Evolutionary conservation across 2,329 filamentous ascomycete genomes (phyloP).

Genomic region (Phyllosticta paracitricarpa): DNA sequence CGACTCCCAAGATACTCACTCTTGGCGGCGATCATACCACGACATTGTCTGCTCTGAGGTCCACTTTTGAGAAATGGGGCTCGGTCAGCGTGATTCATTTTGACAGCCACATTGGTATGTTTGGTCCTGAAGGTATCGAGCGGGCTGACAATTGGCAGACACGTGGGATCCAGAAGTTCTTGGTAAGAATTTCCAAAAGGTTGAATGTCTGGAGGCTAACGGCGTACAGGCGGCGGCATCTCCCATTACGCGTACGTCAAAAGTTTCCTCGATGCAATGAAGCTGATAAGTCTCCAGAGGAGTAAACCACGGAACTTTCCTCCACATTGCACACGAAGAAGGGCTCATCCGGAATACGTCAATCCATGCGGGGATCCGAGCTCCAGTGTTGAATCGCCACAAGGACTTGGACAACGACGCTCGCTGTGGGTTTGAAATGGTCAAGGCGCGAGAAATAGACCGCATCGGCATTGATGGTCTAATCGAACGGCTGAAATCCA

Average conservation of each 20-base stretch:
- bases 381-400: conserved; percentile 39
- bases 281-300: conserved; percentile 23
- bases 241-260: conserved; percentile 47
- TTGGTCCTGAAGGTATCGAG: background rate
- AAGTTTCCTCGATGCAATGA: background rate
- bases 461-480: conserved; percentile 38
- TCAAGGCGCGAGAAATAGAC: conserved; percentile 48
- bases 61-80: conserved; percentile 42
- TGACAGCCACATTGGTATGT: conserved; percentile 39
- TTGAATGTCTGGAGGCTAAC: conserved; percentile 8
- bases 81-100: conserved; percentile 49
- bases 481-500: conserved; percentile 38
- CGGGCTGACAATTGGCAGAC: conserved; percentile 26
- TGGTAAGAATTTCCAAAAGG: conserved; percentile 24
- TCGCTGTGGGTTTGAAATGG: conserved; percentile 48
- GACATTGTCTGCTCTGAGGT: conserved; percentile 42
- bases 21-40: conserved; percentile 49
- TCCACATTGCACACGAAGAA: conserved; percentile 54
- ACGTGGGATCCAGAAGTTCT: conserved; percentile 47
- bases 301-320: conserved; percentile 53
- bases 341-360: conserved; percentile 49
- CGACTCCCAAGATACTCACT: conserved; percentile 41
- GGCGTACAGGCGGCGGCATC: conserved; percentile 41
- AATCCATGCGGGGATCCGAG: conserved; percentile 53
- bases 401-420: conserved; percentile 47